These are phyloP conservation scores for Chlamydomonas sphaeroides DNA, from an alignment of 139 green algal genomes.

Conservation along the genomic window DNA sequence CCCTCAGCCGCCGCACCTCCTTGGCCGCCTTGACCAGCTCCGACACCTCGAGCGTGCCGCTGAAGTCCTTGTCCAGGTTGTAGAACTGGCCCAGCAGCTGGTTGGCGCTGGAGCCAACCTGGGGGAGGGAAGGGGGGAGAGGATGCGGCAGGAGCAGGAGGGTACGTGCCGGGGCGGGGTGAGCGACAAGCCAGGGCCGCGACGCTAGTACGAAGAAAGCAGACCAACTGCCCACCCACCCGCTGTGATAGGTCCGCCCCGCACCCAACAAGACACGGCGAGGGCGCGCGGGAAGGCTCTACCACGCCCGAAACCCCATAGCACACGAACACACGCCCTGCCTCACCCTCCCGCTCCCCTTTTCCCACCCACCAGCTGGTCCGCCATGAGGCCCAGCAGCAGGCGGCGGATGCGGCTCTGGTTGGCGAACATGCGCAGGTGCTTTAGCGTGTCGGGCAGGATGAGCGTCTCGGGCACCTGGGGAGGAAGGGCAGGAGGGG, in stretches of 20 bases:
- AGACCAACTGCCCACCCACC: too few species aligned
- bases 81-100: slow-evolving; percentile 56
- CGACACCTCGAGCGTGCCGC: slow-evolving; percentile 56
- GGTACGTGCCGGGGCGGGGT: too few species aligned
- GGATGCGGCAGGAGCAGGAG: too few species aligned
- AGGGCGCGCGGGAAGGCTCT: too few species aligned
- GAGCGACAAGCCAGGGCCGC: too few species aligned
- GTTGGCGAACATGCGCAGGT: slow-evolving; percentile 63
- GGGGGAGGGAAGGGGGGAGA: too few species aligned
- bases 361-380: slow-evolving; percentile 48
- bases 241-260: too few species aligned
- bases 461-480: slow-evolving; percentile 48
- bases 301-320: too few species aligned
- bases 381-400: slow-evolving; percentile 61
- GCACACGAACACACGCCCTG: too few species aligned
- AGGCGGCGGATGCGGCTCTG: slow-evolving; percentile 58
- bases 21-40: slow-evolving; percentile 56
- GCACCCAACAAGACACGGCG: too few species aligned
- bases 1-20: slow-evolving; percentile 41
- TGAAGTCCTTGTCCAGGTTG: slow-evolving; percentile 54
- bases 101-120: slow-evolving; percentile 19
- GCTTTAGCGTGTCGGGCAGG: slow-evolving; percentile 40
- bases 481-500: background rate
- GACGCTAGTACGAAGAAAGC: too few species aligned
- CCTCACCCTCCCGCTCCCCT: too few species aligned